Conservation (phyloP, 495 filamentous ascomycete species). For the Trichoderma erinaceum region DNA sequence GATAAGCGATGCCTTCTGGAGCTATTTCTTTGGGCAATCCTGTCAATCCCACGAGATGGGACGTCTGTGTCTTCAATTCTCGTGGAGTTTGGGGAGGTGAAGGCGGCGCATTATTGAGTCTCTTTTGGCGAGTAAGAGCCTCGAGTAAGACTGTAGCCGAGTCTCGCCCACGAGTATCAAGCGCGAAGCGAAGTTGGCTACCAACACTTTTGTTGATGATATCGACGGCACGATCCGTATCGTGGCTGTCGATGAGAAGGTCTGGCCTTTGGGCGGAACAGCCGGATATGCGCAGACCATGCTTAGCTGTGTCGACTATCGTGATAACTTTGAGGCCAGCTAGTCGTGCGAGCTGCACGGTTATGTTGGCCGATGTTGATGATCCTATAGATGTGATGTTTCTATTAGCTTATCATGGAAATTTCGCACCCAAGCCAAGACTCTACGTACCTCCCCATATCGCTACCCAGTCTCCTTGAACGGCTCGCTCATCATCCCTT, state of each 20-base stretch:
- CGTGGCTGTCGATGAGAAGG: conserved; percentile 56
- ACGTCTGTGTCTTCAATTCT: conserved; percentile 22
- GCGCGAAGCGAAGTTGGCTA: conserved; percentile 51
- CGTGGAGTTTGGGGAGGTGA: conserved; percentile 20
- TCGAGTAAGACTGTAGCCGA: conserved; percentile 46
- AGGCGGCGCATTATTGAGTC: conserved; percentile 9
- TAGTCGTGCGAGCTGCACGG: conserved; percentile 34
- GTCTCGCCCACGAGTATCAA: conserved; percentile 57
- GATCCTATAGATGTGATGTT: conserved; percentile 39
- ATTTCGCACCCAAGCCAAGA: no score
- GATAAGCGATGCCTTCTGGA: conserved; percentile 38
- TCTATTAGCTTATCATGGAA: not conserved
- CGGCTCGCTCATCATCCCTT: conserved; percentile 36
- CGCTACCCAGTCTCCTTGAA: conserved; percentile 56
- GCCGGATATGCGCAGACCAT: conserved; percentile 49
- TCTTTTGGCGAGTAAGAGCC: conserved; percentile 35
- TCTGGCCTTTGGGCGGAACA: conserved; percentile 42
- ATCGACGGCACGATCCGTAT: conserved; percentile 52
- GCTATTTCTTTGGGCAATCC: conserved; percentile 51
- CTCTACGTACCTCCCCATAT: conserved; percentile 56
- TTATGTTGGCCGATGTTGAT: conserved; percentile 51
- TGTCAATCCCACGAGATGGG: conserved; percentile 57
- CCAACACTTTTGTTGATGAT: conserved; percentile 51
- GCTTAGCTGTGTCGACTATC: conserved; percentile 40
- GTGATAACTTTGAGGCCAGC: conserved; percentile 35